These are phyloP conservation scores for Penicillium arizonense DNA, from an alignment of 495 filamentous ascomycete genomes.

Conservation along the genomic window DNA sequence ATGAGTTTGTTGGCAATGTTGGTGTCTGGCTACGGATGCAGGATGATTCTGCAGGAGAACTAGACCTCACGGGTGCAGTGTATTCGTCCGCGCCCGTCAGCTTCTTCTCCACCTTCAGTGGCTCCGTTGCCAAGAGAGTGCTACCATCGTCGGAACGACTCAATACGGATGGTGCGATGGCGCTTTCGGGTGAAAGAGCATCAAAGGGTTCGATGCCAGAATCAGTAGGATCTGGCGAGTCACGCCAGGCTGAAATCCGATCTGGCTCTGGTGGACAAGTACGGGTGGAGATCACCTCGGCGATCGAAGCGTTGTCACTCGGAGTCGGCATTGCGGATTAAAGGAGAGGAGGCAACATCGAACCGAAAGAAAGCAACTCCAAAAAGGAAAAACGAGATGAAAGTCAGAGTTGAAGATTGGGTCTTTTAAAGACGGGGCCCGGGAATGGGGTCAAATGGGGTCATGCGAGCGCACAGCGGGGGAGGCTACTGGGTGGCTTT, in stretches of 20 bases:
- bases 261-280: slow-evolving; percentile 58
- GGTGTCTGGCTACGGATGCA: slow-evolving; percentile 28
- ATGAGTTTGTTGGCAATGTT: slow-evolving; percentile 32
- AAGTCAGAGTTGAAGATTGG: slow-evolving; percentile 11
- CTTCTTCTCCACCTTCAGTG: slow-evolving; percentile 31
- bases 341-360: slow-evolving; percentile 37
- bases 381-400: slow-evolving; percentile 12
- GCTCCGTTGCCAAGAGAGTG: slow-evolving; percentile 25
- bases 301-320: slow-evolving; percentile 51
- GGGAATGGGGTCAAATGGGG: slow-evolving; percentile 13
- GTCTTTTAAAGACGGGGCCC: slow-evolving; percentile 14
- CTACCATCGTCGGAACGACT: slow-evolving; percentile 35
- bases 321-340: slow-evolving; percentile 60
- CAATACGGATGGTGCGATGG: slow-evolving; percentile 28
- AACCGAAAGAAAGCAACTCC: slow-evolving; percentile 18
- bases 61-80: slow-evolving; percentile 32
- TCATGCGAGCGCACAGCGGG: slow-evolving; percentile 44
- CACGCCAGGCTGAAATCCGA: slow-evolving; percentile 41
- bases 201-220: slow-evolving; percentile 25
- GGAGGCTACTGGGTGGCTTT: slow-evolving; percentile 20
- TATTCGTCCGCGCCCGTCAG: slow-evolving; percentile 32
- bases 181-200: slow-evolving; percentile 27
- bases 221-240: slow-evolving; percentile 26
- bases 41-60: slow-evolving; percentile 31
- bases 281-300: slow-evolving; percentile 48